phyloP scores from a whole-genome alignment of 2,329 filamentous ascomycete species.

The Aureobasidium leucospermi region DNA sequence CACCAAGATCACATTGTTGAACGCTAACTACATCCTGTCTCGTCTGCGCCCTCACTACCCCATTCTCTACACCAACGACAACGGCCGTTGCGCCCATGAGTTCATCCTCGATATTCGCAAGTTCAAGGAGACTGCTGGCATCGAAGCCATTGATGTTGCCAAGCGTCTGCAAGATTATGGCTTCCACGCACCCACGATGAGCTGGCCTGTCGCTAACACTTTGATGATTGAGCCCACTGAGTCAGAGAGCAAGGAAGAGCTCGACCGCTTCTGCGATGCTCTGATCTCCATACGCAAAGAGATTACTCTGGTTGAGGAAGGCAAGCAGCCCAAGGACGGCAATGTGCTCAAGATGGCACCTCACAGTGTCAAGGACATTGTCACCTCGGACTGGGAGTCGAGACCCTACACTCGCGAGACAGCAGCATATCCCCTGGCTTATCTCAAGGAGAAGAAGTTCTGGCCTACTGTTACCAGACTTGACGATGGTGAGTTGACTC shows the following conservation, averaged over 20 bases:
- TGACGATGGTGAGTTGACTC: conserved; percentile 66
- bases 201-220: conserved; percentile 88
- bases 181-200: conserved; percentile 97
- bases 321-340: conserved; percentile 62
- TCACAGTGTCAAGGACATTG: conserved; percentile 74
- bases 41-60: conserved; percentile 78
- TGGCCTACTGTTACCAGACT: conserved; percentile 84
- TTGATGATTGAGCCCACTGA: conserved; percentile 98
- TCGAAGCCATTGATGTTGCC: conserved; percentile 91
- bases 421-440: conserved; percentile 80
- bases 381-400: conserved; percentile 69
- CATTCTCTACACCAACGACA: conserved; percentile 87
- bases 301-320: conserved; percentile 76
- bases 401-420: conserved; percentile 72
- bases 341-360: conserved; percentile 89
- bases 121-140: conserved; percentile 73
- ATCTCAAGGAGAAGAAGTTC: conserved; percentile 91
- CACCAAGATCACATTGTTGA: conserved; percentile 86
- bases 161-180: conserved; percentile 96
- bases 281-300: conserved; percentile 79
- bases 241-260: conserved; percentile 82
- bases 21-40: conserved; percentile 93
- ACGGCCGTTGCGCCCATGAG: conserved; percentile 88
- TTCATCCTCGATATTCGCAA: conserved; percentile 87
- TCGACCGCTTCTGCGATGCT: conserved; percentile 88